These are phyloP conservation scores for Warburgia ugandensis DNA, from an alignment of 164 flowering plant species.

Conservation along the genomic window DNA sequence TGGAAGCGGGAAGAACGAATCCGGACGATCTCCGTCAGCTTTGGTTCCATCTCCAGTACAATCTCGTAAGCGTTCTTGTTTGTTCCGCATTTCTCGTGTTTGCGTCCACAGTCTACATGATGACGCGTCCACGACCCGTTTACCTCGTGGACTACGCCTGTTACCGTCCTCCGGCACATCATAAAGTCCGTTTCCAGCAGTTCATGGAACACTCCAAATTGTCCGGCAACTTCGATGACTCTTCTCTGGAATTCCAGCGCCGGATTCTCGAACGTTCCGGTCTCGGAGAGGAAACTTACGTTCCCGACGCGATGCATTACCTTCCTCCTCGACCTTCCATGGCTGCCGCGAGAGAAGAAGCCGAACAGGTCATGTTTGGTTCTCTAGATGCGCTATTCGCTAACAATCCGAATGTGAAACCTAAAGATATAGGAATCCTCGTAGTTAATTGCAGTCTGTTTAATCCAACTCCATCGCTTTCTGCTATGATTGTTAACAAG, in stretches of 20 bases:
- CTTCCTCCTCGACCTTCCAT: conserved; percentile 17
- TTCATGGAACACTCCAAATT: conserved; percentile 17
- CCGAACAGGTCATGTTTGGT: conserved; percentile 53
- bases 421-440: conserved; percentile 68
- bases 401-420: conserved; percentile 37
- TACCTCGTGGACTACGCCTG: conserved; percentile 36
- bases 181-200: conserved; percentile 10
- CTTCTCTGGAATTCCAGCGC: conserved; percentile 14
- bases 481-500: conserved; percentile 73
- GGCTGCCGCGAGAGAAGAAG: conserved; percentile 14
- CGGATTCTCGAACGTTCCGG: conserved; percentile 21
- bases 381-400: conserved; percentile 55
- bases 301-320: conserved; percentile 14
- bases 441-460: conserved; percentile 79
- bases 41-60: conserved; percentile 56
- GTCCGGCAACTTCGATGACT: conserved; percentile 10
- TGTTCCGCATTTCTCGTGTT: conserved; percentile 39
- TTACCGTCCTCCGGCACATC: conserved; percentile 21
- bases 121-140: conserved; percentile 34
- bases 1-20: conserved; percentile 37
- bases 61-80: conserved; percentile 45
- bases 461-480: conserved; percentile 72
- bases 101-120: conserved; percentile 28
- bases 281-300: conserved; percentile 19
- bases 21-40: conserved; percentile 43